Base-by-base conservation (phyloP, 2,329 filamentous ascomycete species). In the Botryotinia narcissicola region DNA sequence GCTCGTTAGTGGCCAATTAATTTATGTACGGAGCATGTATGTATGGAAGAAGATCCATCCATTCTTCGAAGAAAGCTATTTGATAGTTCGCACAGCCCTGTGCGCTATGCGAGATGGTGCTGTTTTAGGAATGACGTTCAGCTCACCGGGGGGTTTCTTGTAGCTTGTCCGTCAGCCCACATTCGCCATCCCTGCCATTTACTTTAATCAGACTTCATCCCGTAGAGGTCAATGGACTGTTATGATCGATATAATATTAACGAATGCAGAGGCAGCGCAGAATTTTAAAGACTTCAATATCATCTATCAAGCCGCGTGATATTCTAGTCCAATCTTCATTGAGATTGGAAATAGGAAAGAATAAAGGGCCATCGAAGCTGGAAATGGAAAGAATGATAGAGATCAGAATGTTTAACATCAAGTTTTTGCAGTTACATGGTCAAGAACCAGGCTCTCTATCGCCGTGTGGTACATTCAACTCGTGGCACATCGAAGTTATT, bases 121-220 rank as follows among this genome's bases (percentile, higher is more conserved):
- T 54, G 64, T 54, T 67, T 67, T 51, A 25, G 25, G 22, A 54
- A 67, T 67, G 64, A 37, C 57, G 57, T 35, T 61, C 20, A 51
- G 40, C 59, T 72, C 59, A 48, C 63, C 29, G 63, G 42, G 44
- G 44, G 63, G 22, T 66, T 12, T 64, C 60, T 22, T 25, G 35
- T 40, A 46, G 62, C 40, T 32, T 40, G 42, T n/a, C 32, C 44
- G 9, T 44, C 18, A 48, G 62, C 42, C 62, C 64, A 67, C 46
- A 40, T 54, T 10, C 40, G 46, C n/a, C 10, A 69, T 42, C 66
- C 66, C 37, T 69, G 66, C 25, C 44, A 18, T 57, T 59, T 57
- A 69, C 66, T 32, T 44, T 69, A 69, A 57, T 69, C 66, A 40
- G 64, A 67, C 63, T 67, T 51, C 63, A 67, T 48, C 29, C 10